Evolutionary conservation across 2,329 filamentous ascomycete genomes (phyloP).

Genomic region (Thielaviopsis musarum): DNA sequence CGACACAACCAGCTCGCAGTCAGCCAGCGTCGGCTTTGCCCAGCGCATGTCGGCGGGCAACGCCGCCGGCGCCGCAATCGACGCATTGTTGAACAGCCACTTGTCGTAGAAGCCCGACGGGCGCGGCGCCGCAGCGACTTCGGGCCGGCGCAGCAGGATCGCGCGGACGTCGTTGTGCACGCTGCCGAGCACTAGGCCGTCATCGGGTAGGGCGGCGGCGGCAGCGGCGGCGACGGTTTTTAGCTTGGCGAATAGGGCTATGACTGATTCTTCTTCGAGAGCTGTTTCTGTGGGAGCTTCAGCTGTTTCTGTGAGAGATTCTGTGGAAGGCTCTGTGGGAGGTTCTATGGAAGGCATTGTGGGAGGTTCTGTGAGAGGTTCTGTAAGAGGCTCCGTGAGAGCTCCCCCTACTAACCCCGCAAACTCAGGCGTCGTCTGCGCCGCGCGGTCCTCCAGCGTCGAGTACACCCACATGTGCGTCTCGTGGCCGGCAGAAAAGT

Average conservation of each 20-base stretch:
- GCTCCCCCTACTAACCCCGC: not conserved
- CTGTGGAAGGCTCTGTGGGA: too few species aligned
- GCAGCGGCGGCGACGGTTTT: slow-evolving; percentile 17
- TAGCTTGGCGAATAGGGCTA: slow-evolving; percentile 18
- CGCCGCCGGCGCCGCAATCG: slow-evolving; percentile 22
- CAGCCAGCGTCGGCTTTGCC: slow-evolving; percentile 31
- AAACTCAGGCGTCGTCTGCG: slow-evolving; percentile 2
- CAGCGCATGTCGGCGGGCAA: slow-evolving; percentile 36
- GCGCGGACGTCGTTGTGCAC: slow-evolving; percentile 19
- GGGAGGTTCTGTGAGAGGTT: too few species aligned
- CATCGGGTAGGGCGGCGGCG: slow-evolving; percentile 12
- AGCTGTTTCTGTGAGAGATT: not conserved
- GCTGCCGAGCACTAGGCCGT: slow-evolving; percentile 22
- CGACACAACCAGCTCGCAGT: slow-evolving; percentile 38
- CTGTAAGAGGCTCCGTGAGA: too few species aligned
- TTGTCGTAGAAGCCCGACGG: slow-evolving; percentile 29
- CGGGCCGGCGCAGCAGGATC: slow-evolving; percentile 10
- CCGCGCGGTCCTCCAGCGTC: slow-evolving; percentile 25
- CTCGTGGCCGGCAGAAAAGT: slow-evolving; percentile 42
- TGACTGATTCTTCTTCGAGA: slow-evolving; percentile 20
- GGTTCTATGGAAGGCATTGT: too few species aligned
- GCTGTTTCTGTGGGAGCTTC: slow-evolving; percentile 11
- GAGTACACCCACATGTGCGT: slow-evolving; percentile 50
- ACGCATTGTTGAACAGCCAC: slow-evolving; percentile 37
- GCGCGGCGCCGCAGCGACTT: slow-evolving; percentile 6